Evolutionary conservation across 2,329 filamentous ascomycete species (phyloP), one percentile per base, ranked within the genome.

Genomic region (Hypocrella siamensis): DNA sequence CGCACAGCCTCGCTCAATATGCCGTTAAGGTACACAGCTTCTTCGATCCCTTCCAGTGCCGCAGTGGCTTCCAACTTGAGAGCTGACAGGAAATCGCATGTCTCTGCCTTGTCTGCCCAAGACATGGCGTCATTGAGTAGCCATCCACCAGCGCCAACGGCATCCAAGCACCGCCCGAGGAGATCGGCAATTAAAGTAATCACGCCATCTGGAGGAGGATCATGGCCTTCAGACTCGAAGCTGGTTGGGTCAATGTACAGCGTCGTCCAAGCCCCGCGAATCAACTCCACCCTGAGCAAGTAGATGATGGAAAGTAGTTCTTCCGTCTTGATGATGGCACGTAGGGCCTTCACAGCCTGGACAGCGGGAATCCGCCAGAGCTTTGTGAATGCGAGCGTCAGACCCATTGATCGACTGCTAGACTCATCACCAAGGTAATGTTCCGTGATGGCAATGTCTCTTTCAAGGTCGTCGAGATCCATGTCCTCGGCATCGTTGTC

Each of bases 91-190:
- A 84, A 69, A 40, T 79, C 72, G 26, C 72, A 67, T 2, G 68
- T 63, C 27, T 73, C 67, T 9, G 63, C 54, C 22, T 63, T 58
- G 36, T 67, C 61, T 18, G 62, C 60, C 28, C 57, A 56, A 5
- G 65, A 50, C 45, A 69, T 54, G 28, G 63, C 57, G 40, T 71
- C 71, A 40, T 76, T 74, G 19, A 72, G 58, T 34, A 86, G 62
- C 79, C 80, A 86, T 15, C 80, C 80, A 33, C 73, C 72, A 8
- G 76, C 66, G 2, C 79, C 80, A 12, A 88, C 68, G 0, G 81
- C 75, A 51, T 88, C 81, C 27, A 88, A 63, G 38, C 79, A 81
- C 44, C 75, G 73, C 39, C 74, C 74, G 19, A 86, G 63, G 4
- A 88, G 61, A 40, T 77, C 73, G 12, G 78, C 71, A 38, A 88